These are phyloP conservation scores for Aegilops bicornis DNA, from an alignment of 176 grass and related monocot species.

Conservation along the genomic window DNA sequence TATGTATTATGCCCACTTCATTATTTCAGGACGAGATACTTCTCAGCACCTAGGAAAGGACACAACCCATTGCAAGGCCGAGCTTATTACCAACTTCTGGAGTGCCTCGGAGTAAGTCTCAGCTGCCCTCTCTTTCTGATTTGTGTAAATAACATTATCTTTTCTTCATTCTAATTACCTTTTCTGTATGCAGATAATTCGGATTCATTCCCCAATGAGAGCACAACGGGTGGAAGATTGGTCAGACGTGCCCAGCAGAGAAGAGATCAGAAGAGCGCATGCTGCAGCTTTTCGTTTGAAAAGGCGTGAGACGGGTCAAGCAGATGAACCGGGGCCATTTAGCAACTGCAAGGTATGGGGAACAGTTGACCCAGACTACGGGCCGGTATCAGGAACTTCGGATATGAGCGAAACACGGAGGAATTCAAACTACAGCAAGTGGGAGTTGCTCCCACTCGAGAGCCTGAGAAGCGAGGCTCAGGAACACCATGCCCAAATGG, in stretches of 20 bases:
- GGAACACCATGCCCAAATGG: conserved; percentile 79
- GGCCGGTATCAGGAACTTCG: conserved; percentile 73
- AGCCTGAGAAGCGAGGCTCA: conserved; percentile 74
- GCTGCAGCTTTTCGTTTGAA: conserved; percentile 65
- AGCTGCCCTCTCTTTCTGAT: not conserved
- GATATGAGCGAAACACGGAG: conserved; percentile 69
- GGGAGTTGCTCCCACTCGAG: conserved; percentile 74
- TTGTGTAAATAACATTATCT: not conserved
- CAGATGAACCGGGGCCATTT: conserved; percentile 53
- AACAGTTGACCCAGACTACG: conserved; percentile 47
- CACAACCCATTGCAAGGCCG: conserved; percentile 97
- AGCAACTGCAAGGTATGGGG: conserved; percentile 97
- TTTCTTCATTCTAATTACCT: not conserved
- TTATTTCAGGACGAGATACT: conserved; percentile 85
- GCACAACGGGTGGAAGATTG: conserved; percentile 77
- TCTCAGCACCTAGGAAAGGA: conserved; percentile 78
- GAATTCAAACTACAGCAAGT: conserved; percentile 80
- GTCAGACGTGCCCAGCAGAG: conserved; percentile 81
- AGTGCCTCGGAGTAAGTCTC: conserved; percentile 85
- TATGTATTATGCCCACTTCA: conserved; percentile 29
- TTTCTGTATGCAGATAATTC: conserved; percentile 57
- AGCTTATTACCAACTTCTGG: conserved; percentile 97
- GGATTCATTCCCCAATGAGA: conserved; percentile 96
- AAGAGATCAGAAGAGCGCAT: conserved; percentile 64
- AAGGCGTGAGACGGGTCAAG: conserved; percentile 46